Conservation (phyloP, 228 moss, liverwort and hornwort genomes). For the Sphagnum fallax region DNA sequence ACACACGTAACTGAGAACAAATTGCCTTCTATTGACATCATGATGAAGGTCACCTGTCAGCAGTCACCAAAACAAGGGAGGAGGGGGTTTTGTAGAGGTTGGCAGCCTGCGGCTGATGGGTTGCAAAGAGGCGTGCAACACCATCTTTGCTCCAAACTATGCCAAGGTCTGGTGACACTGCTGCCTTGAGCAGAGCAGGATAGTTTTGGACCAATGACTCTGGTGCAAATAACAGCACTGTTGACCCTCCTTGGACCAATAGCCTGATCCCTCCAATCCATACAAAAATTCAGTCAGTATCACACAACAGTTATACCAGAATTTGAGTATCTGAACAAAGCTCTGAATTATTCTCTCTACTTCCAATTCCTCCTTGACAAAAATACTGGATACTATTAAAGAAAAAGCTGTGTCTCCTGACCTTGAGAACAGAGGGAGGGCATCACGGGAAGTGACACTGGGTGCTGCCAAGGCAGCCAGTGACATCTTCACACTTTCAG, state of each 20-base stretch:
- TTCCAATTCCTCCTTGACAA: no score
- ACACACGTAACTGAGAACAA: no score
- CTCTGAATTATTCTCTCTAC: background rate
- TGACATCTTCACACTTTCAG: conserved; percentile 29
- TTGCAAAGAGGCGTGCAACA: conserved; percentile 46
- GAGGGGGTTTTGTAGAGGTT: conserved; percentile 52
- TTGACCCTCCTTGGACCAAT: conserved; percentile 44
- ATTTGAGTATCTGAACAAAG: background rate
- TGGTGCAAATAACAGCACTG: conserved; percentile 56
- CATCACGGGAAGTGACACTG: conserved; percentile 37
- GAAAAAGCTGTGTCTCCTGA: conserved; percentile 12
- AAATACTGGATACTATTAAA: background rate
- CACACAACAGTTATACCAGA: no score
- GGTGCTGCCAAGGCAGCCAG: conserved; percentile 50
- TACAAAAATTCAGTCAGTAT: background rate
- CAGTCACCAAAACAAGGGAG: conserved; percentile 52
- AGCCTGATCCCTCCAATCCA: conserved; percentile 26
- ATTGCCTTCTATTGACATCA: no score
- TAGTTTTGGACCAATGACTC: conserved; percentile 40
- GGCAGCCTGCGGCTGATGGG: conserved; percentile 20
- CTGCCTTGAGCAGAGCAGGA: conserved; percentile 35
- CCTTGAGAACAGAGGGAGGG: conserved; percentile 53
- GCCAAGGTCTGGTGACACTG: conserved; percentile 55
- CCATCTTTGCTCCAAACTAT: conserved; percentile 59
- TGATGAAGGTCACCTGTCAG: conserved; percentile 31